Percentiles rank a stretch among this genome's conserved stretches.
Conservation (phyloP, 2,329 filamentous ascomycete genomes). For the Aspergillus alliaceus region DNA sequence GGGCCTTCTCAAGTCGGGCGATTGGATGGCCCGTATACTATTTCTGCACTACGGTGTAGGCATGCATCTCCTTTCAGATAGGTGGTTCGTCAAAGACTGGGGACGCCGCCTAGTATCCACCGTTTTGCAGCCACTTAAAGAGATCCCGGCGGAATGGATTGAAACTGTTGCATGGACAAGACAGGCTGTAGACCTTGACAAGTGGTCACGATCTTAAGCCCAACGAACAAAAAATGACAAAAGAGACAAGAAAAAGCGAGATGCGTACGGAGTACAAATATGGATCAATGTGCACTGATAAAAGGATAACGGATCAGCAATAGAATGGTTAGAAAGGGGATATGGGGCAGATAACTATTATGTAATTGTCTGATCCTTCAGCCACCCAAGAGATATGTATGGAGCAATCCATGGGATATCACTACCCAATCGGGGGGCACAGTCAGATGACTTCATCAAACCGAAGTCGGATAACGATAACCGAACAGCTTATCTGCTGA, state of each 20-base stretch:
- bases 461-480: neutral
- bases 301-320: neutral
- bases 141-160: slow-evolving; percentile 27
- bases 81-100: slow-evolving; percentile 35
- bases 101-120: slow-evolving; percentile 30
- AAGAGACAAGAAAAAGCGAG: neutral
- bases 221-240: neutral
- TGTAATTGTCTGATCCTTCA: neutral
- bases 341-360: neutral
- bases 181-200: slow-evolving; percentile 21
- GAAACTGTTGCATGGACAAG: slow-evolving; percentile 30
- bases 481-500: neutral
- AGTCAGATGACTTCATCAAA: neutral
- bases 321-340: neutral
- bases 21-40: slow-evolving; percentile 32
- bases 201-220: slow-evolving; percentile 3
- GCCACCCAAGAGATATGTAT: too few species aligned
- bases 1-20: slow-evolving; percentile 24
- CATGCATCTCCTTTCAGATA: slow-evolving; percentile 32
- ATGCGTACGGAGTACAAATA: neutral
- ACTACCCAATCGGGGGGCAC: neutral
- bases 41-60: slow-evolving; percentile 32
- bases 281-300: neutral
- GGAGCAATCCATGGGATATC: neutral
- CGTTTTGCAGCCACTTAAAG: slow-evolving; percentile 25